Percentiles rank a stretch among this genome's conserved stretches.
phyloP scores from a whole-genome alignment of 768 basidiomycete genomes.

The Coprinellus micaceus region DNA sequence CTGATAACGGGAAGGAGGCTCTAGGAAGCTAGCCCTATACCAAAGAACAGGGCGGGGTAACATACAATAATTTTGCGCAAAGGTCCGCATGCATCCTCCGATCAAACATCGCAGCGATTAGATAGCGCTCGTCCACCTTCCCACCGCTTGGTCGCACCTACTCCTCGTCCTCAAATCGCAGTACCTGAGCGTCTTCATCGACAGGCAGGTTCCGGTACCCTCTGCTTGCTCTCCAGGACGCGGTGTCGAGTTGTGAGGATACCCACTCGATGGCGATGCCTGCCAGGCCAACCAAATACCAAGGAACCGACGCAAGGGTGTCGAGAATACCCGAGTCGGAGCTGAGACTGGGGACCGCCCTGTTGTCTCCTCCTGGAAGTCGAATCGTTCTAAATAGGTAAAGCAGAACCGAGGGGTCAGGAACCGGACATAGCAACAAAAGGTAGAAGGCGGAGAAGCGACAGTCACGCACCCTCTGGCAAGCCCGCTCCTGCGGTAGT shows the following conservation, averaged over 20 bases:
- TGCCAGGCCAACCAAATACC: constrained; percentile 78
- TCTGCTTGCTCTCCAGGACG: constrained; percentile 44
- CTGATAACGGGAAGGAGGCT: too few relatives aligned
- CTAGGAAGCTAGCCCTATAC: too few relatives aligned
- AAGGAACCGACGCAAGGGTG: constrained; percentile 85
- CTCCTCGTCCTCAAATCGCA: constrained; percentile 81
- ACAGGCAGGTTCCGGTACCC: constrained; percentile 78
- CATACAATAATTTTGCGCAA: constrained; percentile 7
- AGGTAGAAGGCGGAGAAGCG: constrained; percentile 13
- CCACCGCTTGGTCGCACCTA: constrained; percentile 14
- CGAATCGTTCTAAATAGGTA: constrained; percentile 62
- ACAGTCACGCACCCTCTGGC: constrained; percentile 60
- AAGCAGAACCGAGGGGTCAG: constrained; percentile 11
- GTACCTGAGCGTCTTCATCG: constrained; percentile 85
- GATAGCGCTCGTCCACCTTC: background rate
- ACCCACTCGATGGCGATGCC: constrained; percentile 72
- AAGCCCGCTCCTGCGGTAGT: constrained; percentile 69
- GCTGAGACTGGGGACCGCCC: constrained; percentile 28
- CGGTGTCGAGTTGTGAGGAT: constrained; percentile 41
- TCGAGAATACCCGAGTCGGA: constrained; percentile 47
- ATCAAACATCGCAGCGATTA: background rate
- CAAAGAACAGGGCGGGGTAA: background rate
- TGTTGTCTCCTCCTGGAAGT: constrained; percentile 54
- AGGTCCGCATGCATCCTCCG: background rate
- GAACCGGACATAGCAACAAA: constrained; percentile 1